Percentiles rank a stretch among this genome's conserved stretches.
Conservation (phyloP, 306 rosid genomes). For the Heteromeles arbutifolia region DNA sequence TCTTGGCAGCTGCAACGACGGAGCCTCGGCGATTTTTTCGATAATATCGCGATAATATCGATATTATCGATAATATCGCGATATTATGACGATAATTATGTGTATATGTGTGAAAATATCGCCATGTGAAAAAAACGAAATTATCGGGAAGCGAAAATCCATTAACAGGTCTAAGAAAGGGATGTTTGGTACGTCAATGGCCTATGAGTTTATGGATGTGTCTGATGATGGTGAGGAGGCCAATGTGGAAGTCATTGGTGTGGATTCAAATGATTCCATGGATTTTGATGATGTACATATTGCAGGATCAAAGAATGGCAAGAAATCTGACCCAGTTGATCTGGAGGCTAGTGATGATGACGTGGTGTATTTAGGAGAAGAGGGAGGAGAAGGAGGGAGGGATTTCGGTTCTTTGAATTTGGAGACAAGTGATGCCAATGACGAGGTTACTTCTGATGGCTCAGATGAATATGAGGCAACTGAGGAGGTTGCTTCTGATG, state of each 20-base stretch:
- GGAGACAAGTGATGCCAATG: too few species aligned
- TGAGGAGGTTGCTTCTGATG: not conserved
- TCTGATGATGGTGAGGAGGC: not conserved
- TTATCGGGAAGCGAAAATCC: not conserved
- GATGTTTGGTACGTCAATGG: too few species aligned
- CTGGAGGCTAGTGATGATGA: conserved; percentile 7
- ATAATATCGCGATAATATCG: too few species aligned
- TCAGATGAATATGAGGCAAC: not conserved
- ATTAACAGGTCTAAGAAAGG: too few species aligned
- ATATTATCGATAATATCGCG: too few species aligned
- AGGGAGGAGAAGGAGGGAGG: not conserved
- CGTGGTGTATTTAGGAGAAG: not conserved
- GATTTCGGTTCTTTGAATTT: too few species aligned
- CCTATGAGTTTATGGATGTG: not conserved
- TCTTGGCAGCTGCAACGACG: too few species aligned
- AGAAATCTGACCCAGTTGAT: not conserved
- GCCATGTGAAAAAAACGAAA: too few species aligned
- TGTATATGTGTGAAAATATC: too few species aligned
- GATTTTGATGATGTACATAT: not conserved
- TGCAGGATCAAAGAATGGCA: not conserved
- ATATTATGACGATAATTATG: too few species aligned
- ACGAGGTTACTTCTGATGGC: not conserved
- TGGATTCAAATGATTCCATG: not conserved
- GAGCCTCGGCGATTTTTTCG: too few species aligned
- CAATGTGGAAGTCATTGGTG: not conserved